Evolutionary conservation across 1,139 yeast species (phyloP).

Genomic region (Hanseniaspora uvarum): DNA sequence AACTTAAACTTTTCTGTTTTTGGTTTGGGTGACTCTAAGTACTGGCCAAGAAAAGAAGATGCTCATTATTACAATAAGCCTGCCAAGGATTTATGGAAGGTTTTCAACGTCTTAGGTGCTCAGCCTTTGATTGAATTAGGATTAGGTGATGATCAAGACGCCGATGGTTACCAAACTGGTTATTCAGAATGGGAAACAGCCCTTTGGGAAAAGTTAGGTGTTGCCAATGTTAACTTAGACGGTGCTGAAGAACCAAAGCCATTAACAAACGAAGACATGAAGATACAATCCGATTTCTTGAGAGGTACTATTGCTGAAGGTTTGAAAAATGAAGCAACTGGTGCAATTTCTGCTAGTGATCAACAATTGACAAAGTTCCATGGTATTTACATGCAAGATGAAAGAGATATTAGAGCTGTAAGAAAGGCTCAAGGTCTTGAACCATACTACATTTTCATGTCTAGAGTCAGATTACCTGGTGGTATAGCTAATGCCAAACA

Average conservation of each 20-base stretch:
- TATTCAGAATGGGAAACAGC: slow-evolving; percentile 77
- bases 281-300: slow-evolving; percentile 69
- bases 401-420: slow-evolving; percentile 88
- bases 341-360: slow-evolving; percentile 85
- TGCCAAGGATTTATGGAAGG: slow-evolving; percentile 58
- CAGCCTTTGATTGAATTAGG: slow-evolving; percentile 65
- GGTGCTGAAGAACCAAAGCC: slow-evolving; percentile 88
- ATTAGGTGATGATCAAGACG: slow-evolving; percentile 93
- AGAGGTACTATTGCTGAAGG: slow-evolving; percentile 94
- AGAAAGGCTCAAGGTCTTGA: slow-evolving; percentile 87
- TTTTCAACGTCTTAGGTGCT: slow-evolving; percentile 62
- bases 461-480: slow-evolving; percentile 90
- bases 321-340: slow-evolving; percentile 69
- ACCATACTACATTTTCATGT: slow-evolving; percentile 94
- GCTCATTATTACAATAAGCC: slow-evolving; percentile 90
- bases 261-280: slow-evolving; percentile 91
- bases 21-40: slow-evolving; percentile 87
- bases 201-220: slow-evolving; percentile 84
- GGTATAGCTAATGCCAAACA: slow-evolving; percentile 81
- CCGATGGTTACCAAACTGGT: slow-evolving; percentile 88
- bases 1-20: slow-evolving; percentile 63
- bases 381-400: slow-evolving; percentile 98
- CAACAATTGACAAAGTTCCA: slow-evolving; percentile 95
- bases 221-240: slow-evolving; percentile 59
- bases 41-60: slow-evolving; percentile 97